phyloP scores from a whole-genome alignment of 139 green algal genomes.

The Gonium pectorale region DNA sequence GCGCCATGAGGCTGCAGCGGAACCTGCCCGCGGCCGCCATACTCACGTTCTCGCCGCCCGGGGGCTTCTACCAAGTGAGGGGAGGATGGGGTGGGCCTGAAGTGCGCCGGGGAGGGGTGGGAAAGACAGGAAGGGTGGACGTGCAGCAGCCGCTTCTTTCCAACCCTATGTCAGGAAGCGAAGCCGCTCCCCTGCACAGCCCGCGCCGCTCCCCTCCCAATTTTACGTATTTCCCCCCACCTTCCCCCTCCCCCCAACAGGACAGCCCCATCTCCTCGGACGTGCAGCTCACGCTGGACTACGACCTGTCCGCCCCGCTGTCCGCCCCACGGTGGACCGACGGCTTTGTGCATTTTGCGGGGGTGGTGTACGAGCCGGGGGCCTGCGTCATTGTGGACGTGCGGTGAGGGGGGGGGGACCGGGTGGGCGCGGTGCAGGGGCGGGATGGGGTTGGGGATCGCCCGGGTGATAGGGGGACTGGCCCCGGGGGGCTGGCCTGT shows the following conservation, averaged over 20 bases:
- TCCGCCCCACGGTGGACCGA: slow-evolving; percentile 68
- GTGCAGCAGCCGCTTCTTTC: no score
- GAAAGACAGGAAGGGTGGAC: no score
- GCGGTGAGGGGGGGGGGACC: slow-evolving; percentile 26
- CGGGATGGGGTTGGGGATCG: no score
- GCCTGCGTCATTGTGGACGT: slow-evolving; percentile 73
- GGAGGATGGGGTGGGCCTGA: no score
- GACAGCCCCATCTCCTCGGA: slow-evolving; percentile 55
- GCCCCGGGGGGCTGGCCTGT: no score
- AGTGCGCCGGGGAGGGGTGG: no score
- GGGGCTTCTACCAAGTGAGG: slow-evolving; percentile 66
- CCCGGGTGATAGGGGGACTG: no score
- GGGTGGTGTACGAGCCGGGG: slow-evolving; percentile 64
- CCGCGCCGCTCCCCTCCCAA: not conserved
- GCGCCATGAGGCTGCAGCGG: slow-evolving; percentile 55
- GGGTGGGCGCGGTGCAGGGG: no score
- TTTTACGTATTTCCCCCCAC: not conserved
- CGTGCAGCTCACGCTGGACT: slow-evolving; percentile 70
- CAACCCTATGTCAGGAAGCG: no score
- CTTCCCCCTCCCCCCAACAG: slow-evolving; percentile 9
- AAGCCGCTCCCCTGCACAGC: no score
- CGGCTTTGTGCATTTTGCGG: slow-evolving; percentile 68
- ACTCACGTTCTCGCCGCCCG: slow-evolving; percentile 68
- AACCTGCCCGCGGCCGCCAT: slow-evolving; percentile 65
- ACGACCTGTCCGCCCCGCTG: slow-evolving; percentile 70